Conservation (phyloP, 129 eudicot genomes). For the Oenanthe sinensis region DNA sequence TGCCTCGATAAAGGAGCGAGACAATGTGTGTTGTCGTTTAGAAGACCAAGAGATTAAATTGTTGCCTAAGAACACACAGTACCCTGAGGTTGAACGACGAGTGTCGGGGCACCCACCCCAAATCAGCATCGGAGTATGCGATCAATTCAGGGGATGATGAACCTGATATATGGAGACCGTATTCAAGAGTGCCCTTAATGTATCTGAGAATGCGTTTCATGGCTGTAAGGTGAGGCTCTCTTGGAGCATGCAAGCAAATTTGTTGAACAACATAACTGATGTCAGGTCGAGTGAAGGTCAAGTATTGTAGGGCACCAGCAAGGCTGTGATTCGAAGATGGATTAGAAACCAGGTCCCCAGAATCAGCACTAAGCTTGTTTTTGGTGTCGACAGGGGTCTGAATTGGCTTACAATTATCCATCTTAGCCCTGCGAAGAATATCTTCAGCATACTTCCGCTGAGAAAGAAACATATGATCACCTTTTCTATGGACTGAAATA, state of each 20-base stretch:
- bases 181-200: not conserved
- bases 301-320: not conserved
- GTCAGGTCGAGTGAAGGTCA: not conserved
- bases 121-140: not conserved
- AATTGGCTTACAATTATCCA: no score
- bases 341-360: not conserved
- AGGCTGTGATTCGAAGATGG: not conserved
- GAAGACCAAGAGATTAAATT: no score
- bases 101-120: no score
- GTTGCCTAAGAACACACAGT: not conserved
- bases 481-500: no score
- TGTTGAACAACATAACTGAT: no score
- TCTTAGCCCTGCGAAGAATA: no score
- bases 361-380: not conserved
- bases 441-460: no score
- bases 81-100: not conserved
- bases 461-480: no score
- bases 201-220: not conserved
- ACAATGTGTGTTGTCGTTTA: not conserved
- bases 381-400: no score
- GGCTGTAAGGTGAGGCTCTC: no score
- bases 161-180: not conserved
- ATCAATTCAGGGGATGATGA: not conserved
- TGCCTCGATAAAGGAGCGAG: not conserved
- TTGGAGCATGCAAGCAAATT: no score